Base-by-base conservation (phyloP, 1,284 basidiomycete species). In the Heterobasidion occidentale region DNA sequence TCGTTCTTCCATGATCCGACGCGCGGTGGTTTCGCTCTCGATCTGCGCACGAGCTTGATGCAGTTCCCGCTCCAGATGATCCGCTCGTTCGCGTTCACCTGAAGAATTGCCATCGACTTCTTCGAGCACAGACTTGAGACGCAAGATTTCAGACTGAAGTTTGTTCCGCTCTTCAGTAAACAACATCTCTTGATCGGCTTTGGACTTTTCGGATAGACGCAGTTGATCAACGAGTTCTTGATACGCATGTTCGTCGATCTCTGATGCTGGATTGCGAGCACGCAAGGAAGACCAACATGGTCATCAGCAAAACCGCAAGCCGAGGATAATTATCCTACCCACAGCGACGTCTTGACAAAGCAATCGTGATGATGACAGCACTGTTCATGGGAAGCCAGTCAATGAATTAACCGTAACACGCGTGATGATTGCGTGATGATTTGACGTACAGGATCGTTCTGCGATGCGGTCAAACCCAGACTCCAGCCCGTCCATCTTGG, bases 391-490 rank as follows among this genome's bases (percentile, higher is more conserved):
- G 9, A 14, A 47, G 50, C 60, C 35, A 56, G 53, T 45, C 36
- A 58, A 44, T 46, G 42, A 51, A 27, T 42, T n/a, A 36, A 57
- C 36, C 48, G 17, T 20, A 44, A 14, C 34, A n/a, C 9, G 20
- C 2, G 2, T 35, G 20, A 36, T 34, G 17, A 4, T 27, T 46
- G 19, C 19, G 19, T 19, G 19, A 19, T 19, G 19, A 19, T 19
- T 9, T 34, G 51, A 77, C 87, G 59, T 66, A 92, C 90, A 70
- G 56, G 89, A 88, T 49, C 85, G 79, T 65, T 92, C 90, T 14
- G 88, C 87, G 62, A 92, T 84, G 58, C 83, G 79, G 62, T 93
- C 91, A 64, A 94, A 91, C 2, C 85, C 84, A 0, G 79, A 69
- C 65, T 90, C 88, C 11, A 92, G 72, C 27, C 76, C 76, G 61